A percentile compares a stretch with the other conserved stretches of the same genome.
Conservation (phyloP, 2,329 filamentous ascomycete genomes). For the Colletotrichum australisinense region DNA sequence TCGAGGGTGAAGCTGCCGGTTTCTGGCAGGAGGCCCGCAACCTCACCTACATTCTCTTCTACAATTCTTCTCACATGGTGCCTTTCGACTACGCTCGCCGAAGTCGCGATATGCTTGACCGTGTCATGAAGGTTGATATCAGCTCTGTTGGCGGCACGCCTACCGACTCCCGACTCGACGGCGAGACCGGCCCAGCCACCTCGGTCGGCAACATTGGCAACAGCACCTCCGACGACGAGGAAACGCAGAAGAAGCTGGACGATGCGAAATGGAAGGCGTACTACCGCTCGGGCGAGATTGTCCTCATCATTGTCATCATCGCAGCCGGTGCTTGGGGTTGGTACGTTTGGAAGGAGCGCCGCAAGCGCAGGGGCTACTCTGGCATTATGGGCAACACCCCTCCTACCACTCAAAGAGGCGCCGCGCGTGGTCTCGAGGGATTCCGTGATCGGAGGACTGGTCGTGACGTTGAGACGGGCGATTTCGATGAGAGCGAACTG, state of each 20-base stretch:
- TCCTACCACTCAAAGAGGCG: constrained; percentile 45
- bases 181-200: constrained; percentile 83
- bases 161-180: constrained; percentile 83
- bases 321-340: constrained; percentile 81
- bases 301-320: constrained; percentile 83
- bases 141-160: constrained; percentile 85
- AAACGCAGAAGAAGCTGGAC: constrained; percentile 78
- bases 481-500: constrained; percentile 75
- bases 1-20: constrained; percentile 87
- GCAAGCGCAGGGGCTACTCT: constrained; percentile 65
- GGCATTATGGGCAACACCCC: constrained; percentile 56
- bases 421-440: constrained; percentile 50
- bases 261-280: constrained; percentile 91
- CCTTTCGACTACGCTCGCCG: constrained; percentile 92
- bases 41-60: constrained; percentile 93
- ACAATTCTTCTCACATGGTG: constrained; percentile 98
- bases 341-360: constrained; percentile 72
- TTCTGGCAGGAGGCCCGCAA: constrained; percentile 97
- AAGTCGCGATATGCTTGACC: constrained; percentile 94
- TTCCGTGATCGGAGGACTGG: constrained; percentile 59
- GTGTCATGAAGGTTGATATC: constrained; percentile 95
- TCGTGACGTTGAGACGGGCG: constrained; percentile 70
- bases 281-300: constrained; percentile 86
- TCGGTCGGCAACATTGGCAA: constrained; percentile 78
- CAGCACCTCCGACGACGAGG: constrained; percentile 70